A percentile compares a stretch with the other conserved stretches of the same genome.
phyloP scores from a whole-genome alignment of 2,329 filamentous ascomycete genomes.

The Sclerotinia spermophila region DNA sequence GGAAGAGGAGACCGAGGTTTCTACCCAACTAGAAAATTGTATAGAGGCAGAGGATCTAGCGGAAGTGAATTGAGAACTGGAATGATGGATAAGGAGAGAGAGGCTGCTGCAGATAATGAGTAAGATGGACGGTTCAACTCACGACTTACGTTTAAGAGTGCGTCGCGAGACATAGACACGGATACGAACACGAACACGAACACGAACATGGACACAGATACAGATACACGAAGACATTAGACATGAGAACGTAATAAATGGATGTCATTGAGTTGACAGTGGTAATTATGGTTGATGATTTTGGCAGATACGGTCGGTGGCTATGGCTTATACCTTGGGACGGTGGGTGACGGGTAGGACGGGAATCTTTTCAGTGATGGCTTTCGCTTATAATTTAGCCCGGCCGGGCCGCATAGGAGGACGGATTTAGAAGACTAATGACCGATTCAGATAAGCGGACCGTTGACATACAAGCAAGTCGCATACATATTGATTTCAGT shows the following conservation, averaged over 20 bases:
- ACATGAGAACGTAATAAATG: background rate
- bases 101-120: background rate
- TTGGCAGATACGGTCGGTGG: background rate
- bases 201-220: background rate
- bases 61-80: slow-evolving; percentile 17
- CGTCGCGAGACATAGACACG: background rate
- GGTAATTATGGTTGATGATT: slow-evolving; percentile 2
- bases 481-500: background rate
- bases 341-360: background rate
- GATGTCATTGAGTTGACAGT: background rate
- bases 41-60: slow-evolving; percentile 19
- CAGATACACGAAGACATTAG: slow-evolving; percentile 9
- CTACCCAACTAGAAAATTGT: slow-evolving; percentile 8
- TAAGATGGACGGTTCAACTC: background rate
- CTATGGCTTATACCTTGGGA: slow-evolving; percentile 1
- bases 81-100: slow-evolving; percentile 19
- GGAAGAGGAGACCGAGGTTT: slow-evolving; percentile 16
- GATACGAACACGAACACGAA: background rate
- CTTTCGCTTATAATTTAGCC: background rate
- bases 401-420: background rate
- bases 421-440: background rate
- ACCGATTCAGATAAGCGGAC: background rate
- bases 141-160: background rate
- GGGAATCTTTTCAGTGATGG: background rate
- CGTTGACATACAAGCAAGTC: background rate